Base-by-base conservation (phyloP, 768 basidiomycete genomes). In the Fomitopsis serialis region DNA sequence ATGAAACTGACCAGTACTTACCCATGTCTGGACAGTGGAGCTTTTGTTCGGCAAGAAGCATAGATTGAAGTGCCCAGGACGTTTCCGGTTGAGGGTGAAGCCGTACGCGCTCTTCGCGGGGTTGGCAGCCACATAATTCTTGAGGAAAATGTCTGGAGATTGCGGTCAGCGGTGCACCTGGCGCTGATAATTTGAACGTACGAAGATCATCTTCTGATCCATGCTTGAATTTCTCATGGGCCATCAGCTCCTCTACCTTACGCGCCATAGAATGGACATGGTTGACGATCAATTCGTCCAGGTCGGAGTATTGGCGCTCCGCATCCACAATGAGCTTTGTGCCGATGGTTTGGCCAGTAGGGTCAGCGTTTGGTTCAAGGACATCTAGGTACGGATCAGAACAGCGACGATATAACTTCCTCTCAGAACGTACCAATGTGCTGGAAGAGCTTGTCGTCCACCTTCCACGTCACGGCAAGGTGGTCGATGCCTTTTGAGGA, bases 381-480 rank as follows among this genome's bases (percentile, higher is more conserved):
- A 92, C 90, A 68, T 92, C 90, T 92, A 58, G 55, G 59, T n/a
- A 35, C 19, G 19, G 52, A 37, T 42, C n/a, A 43, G 36, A 42
- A 24, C 29, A 11, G 29, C 50, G 24, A 17, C n/a, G 44, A 17
- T 25, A 22, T n/a, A 37, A 23, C 25, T 7, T 5, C 19, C 6
- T 13, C 19, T 24, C 13, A 51, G 27, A 37, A 50, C 87, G 48
- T 63, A 93, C 94, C 94, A 54, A 99, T 89, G 65, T 99, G 97
- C 65, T 98, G 97, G 69, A 90, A 98, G 24, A 99, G 73, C 55
- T 86, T 90, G 54, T 97, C 89, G 58, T 95, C 96, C 2, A 99
- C 94, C 72, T 98, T 99, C 97, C 97, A 99, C 0, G 97, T 99
- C 10, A 99, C 89, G 42, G 96, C 96, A 35, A 99, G 76, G 71